Evolutionary conservation across 768 basidiomycete genomes (phyloP), one percentile per base, ranked within the genome.

Genomic region (button mushroom (Agaricus bisporus)): DNA sequence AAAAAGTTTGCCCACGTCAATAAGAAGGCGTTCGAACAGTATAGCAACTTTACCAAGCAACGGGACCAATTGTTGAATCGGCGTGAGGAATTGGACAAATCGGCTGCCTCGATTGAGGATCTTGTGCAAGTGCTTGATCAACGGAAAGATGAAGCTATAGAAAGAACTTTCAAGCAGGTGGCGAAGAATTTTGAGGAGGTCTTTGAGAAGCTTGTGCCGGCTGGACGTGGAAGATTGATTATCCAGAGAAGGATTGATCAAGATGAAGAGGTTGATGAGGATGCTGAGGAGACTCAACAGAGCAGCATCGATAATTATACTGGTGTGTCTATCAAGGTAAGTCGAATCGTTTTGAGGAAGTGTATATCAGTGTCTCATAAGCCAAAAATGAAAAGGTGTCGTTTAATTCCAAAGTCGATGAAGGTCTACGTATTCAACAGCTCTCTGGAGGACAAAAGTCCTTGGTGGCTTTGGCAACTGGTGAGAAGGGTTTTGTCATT

Each of bases 21-120:
- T 76, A 99, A 99, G 77, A 98, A 98, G 64, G 97, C 95, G 1
- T 95, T 95, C 64, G 97, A 99, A 66, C 95, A 98, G 67, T 98
- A 97, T 73, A 91, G 82, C 66, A 95, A 92, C 65, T 98, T 98
- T 68, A 97, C 95, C 7, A 98, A 95, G 65, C 95, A 98, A 67
- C 87, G 95, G 1, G 95, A 98, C 64, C 88, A 93, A 60, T 81
- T 98, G 3, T 67, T 89, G 41, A 78, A 85, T 56, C 86, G 97
- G 4, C 81, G 94, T 8, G 88, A 91, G 59, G 97, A 98, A 65
- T 76, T 98, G 28, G 95, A 98, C 59, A 86, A 83, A 54, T 94
- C 92, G 2, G 92, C 91, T 0, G 64, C 78, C 45, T 94, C 92
- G 38, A 98, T 99, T 59, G 83, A 93, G 59, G 91, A 95, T 61